Evolutionary conservation across 345 rosid genomes (phyloP), one percentile per base, ranked within the genome.

Genomic region (Gossypium arboreum): DNA sequence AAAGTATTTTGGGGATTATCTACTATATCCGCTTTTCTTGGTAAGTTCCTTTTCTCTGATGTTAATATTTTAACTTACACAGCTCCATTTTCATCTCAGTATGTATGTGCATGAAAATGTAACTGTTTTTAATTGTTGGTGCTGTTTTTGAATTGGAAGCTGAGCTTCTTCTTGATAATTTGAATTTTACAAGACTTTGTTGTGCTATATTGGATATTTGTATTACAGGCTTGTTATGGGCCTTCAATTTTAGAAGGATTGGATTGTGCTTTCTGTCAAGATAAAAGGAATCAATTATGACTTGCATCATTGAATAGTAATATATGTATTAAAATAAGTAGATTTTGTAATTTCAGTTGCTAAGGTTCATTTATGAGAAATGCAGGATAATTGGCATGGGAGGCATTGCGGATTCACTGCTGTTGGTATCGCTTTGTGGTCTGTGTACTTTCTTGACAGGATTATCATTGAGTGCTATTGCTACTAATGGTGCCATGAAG

Each of bases 401-500:
- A 70, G 99, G 99, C 81, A 86, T 96, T 69, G 92, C 90, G 1
- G 94, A 91, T 75, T 85, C 98, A 41, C 77, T 96, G 39, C 47
- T 93, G 71, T 85, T 96, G 82, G 98, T 96, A 75, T 81, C 93
- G 25, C 84, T 93, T 78, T 96, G 99, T 83, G 97, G 99, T 57
- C 65, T 84, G 74, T 96, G 99, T 82, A 96, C 99, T 76, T 92
- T 96, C 87, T 81, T 96, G 81, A 93, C 99, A 59, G 75, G 89
- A 82, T 89, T 96, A 79, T 96, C 99, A 20, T 78, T 96, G 81
- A 93, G 99, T 86, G 99, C 99, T 65, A 96, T 96, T 85, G 99
- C 99, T 57, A 96, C 99, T 60, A 96, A 96, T 87, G 99, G 99
- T 69, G 99, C 99, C 71, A 96, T 96, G 99, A 96, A 96, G 98